Percentiles rank a stretch among this genome's conserved stretches.
These are phyloP conservation scores for Veloporphyrellus conicus DNA, from an alignment of 1,284 basidiomycete genomes.

Conservation along the genomic window DNA sequence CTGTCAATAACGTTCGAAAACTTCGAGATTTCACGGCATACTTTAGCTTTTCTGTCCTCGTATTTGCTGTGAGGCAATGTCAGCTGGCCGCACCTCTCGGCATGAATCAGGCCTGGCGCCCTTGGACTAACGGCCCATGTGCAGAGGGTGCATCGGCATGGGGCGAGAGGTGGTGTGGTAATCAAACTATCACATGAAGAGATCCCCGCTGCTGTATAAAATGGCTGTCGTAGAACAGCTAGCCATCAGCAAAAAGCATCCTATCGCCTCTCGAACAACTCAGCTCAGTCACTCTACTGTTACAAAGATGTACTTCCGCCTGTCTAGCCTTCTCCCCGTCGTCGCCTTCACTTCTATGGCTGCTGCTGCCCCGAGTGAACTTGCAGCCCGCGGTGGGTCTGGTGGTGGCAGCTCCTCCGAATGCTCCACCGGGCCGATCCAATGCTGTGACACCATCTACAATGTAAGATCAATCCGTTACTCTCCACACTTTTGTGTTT, in stretches of 20 bases:
- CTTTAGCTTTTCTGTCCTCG: no score
- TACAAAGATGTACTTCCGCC: conserved; percentile 2
- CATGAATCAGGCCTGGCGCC: no score
- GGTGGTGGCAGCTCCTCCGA: no score
- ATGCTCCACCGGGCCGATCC: not conserved
- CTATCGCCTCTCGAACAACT: not conserved
- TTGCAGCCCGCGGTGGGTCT: not conserved
- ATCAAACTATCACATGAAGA: not conserved
- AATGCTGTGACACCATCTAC: not conserved
- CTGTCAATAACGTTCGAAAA: no score
- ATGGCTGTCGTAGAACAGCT: not conserved
- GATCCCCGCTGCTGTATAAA: not conserved
- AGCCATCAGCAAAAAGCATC: not conserved
- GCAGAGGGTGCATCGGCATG: no score
- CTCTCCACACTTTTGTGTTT: not conserved
- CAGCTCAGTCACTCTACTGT: not conserved
- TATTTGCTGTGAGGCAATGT: no score
- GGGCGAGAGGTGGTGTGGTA: not conserved
- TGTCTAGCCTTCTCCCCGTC: conserved; percentile 8
- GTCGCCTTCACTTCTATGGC: conserved; percentile 3
- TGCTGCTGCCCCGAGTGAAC: not conserved
- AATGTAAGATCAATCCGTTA: not conserved
- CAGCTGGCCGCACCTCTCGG: no score
- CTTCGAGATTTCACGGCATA: no score
- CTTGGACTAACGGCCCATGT: no score